Evolutionary conservation across 2,329 filamentous ascomycete species (phyloP).

Genomic region (Xylaria sp.): DNA sequence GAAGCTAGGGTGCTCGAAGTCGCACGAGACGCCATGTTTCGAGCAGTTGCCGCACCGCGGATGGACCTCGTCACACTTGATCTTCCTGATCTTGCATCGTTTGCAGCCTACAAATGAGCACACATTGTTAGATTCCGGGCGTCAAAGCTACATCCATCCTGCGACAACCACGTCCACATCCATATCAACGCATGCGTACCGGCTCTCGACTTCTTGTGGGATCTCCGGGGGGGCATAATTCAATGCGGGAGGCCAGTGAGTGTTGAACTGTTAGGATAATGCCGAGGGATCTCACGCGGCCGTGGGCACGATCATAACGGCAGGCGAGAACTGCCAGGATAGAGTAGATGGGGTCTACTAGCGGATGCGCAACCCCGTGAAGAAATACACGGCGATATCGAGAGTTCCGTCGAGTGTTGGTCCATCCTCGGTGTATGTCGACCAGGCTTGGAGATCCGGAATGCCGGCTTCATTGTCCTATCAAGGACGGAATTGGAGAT

Average conservation of each 20-base stretch:
- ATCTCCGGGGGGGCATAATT: conserved; percentile 71
- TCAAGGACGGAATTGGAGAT: background rate
- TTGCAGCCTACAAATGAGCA: conserved; percentile 59
- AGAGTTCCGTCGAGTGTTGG: conserved; percentile 23
- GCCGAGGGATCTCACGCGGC: conserved; percentile 15
- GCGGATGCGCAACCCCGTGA: conserved; percentile 8
- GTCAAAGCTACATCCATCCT: background rate
- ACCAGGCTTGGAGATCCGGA: conserved; percentile 22
- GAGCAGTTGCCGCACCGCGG: conserved; percentile 73
- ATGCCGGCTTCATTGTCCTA: conserved; percentile 25
- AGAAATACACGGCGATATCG: conserved; percentile 14
- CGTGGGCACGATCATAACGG: conserved; percentile 31
- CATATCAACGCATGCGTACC: conserved; percentile 45
- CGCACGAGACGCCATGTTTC: conserved; percentile 74
- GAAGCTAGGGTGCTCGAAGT: conserved; percentile 67
- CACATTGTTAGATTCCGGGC: conserved; percentile 15
- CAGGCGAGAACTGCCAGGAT: conserved; percentile 4
- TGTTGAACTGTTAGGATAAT: conserved; percentile 26
- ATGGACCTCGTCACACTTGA: conserved; percentile 77
- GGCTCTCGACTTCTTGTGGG: conserved; percentile 76
- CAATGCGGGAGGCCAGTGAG: background rate
- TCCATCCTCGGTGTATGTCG: conserved; percentile 29
- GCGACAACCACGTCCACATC: background rate
- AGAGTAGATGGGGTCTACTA: conserved; percentile 17
- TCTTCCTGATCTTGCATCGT: conserved; percentile 74